Evolutionary conservation across 352 stramenopile species (phyloP).

Genomic region (Aphanomyces astaci): DNA sequence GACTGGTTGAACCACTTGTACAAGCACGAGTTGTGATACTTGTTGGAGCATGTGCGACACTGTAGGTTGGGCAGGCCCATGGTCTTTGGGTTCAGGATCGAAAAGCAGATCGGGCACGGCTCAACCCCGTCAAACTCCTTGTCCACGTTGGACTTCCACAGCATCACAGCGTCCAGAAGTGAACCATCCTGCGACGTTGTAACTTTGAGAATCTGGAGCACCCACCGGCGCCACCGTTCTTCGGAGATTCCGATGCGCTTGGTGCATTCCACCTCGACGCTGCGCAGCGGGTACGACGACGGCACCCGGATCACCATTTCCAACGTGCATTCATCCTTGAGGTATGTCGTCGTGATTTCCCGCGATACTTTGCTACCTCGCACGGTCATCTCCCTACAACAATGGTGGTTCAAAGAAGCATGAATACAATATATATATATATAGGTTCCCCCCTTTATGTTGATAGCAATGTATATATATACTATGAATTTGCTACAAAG

Average conservation of each 20-base stretch:
- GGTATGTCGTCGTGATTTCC: conserved; percentile 86
- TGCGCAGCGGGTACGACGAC: conserved; percentile 81
- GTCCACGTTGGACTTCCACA: conserved; percentile 91
- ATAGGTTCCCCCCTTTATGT: too few species aligned
- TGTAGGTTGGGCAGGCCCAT: conserved; percentile 81
- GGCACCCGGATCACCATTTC: conserved; percentile 88
- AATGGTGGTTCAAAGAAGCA: too few species aligned
- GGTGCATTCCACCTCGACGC: conserved; percentile 86
- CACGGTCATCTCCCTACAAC: conserved; percentile 70
- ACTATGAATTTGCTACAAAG: too few species aligned
- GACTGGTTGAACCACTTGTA: conserved; percentile 94
- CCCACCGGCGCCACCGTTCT: conserved; percentile 87
- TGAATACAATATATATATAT: too few species aligned
- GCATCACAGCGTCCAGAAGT: conserved; percentile 83
- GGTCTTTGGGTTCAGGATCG: conserved; percentile 86
- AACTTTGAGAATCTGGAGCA: conserved; percentile 89
- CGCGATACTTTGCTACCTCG: conserved; percentile 79
- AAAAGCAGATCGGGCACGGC: conserved; percentile 90
- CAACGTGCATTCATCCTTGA: conserved; percentile 89
- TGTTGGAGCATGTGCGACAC: conserved; percentile 89
- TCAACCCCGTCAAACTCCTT: conserved; percentile 89
- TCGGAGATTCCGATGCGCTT: conserved; percentile 86
- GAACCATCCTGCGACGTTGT: conserved; percentile 82
- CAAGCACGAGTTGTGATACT: conserved; percentile 89
- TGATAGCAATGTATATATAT: too few species aligned